phyloP scores from a whole-genome alignment of 805 yeast species.

The Saccharomycopsis guyanensis region DNA sequence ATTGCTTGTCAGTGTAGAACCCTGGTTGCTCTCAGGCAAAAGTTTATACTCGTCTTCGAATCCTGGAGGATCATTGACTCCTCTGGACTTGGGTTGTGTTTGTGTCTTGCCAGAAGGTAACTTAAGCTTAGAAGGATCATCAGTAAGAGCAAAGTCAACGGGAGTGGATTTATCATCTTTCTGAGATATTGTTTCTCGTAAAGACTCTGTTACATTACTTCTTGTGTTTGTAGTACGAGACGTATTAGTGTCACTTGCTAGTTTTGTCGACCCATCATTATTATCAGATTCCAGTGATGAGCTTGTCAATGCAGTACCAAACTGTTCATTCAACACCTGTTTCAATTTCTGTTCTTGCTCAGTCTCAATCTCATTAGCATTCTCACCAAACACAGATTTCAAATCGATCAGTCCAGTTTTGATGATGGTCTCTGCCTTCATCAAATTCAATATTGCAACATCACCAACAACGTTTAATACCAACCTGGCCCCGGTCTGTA shows the following conservation, averaged over 20 bases:
- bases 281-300: no score
- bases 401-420: conserved; percentile 1
- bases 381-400: no score
- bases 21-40: conserved; percentile 13
- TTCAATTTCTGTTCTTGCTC: neutral
- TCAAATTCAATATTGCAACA: conserved; percentile 5
- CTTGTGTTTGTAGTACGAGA: neutral
- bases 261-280: neutral
- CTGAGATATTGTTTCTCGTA: neutral
- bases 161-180: neutral
- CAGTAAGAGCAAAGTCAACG: neutral
- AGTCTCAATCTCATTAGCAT: no score
- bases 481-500: conserved; percentile 6
- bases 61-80: conserved; percentile 31
- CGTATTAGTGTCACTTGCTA: neutral
- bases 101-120: neutral
- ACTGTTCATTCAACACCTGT: conserved; percentile 2
- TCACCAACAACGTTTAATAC: neutral
- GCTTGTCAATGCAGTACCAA: no score
- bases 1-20: neutral
- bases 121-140: conserved; percentile 3
- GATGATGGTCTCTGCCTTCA: neutral
- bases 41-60: conserved; percentile 31
- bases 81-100: conserved; percentile 23
- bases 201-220: no score